A percentile compares a stretch with the other conserved stretches of the same genome.
phyloP scores from a whole-genome alignment of 2,329 filamentous ascomycete species.

The Ophiocordyceps camponoti-floridani region DNA sequence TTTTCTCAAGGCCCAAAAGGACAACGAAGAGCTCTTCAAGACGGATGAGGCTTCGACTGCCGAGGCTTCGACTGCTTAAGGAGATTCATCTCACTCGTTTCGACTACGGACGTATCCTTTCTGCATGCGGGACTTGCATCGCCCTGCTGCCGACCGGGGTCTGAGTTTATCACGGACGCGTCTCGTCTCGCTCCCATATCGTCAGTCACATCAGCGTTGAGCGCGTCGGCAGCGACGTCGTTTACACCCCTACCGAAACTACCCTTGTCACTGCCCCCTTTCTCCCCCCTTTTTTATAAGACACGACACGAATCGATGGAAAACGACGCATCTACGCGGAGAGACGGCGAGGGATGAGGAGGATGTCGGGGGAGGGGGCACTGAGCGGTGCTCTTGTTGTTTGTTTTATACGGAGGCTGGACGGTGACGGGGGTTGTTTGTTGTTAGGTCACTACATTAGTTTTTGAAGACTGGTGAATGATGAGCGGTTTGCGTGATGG shows the following conservation, averaged over 20 bases:
- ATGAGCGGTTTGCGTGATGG: too few species aligned
- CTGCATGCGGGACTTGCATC: background rate
- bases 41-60: constrained; percentile 8
- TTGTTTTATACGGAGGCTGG: constrained; percentile 1
- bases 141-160: background rate
- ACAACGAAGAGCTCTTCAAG: constrained; percentile 73
- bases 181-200: constrained; percentile 1
- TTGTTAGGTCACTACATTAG: constrained; percentile 5
- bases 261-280: constrained; percentile 1
- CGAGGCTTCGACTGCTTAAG: too few species aligned
- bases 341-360: background rate
- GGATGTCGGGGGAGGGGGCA: constrained; percentile 2
- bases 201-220: constrained; percentile 6
- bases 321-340: background rate
- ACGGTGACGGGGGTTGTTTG: constrained; percentile 3
- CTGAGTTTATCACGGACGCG: background rate
- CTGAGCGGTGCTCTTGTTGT: constrained; percentile 1
- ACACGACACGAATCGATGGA: background rate
- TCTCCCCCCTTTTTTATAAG: background rate
- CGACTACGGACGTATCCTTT: background rate
- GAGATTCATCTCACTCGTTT: background rate
- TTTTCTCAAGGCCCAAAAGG: constrained; percentile 91
- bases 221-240: constrained; percentile 2
- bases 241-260: constrained; percentile 2
- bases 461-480: background rate